Percentiles rank a stretch among this genome's conserved stretches.
These are phyloP conservation scores for Neurospora sp. DNA, from an alignment of 495 filamentous ascomycete species.

Conservation along the genomic window DNA sequence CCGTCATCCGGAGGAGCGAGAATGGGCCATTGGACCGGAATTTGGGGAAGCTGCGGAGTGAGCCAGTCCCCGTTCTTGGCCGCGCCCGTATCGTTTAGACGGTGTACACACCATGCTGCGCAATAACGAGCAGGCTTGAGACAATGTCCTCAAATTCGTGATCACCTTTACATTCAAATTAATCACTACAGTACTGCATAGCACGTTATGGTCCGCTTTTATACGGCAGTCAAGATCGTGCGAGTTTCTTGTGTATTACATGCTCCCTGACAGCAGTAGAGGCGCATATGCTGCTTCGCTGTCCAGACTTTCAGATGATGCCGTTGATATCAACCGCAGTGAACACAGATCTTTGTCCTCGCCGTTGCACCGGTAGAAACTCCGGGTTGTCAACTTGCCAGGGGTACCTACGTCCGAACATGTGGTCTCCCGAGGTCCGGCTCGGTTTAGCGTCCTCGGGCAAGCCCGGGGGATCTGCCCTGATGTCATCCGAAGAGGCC, in stretches of 20 bases:
- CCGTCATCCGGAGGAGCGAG: not conserved
- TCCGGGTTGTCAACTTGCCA: not conserved
- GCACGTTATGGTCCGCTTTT: not conserved
- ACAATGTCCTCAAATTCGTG: not conserved
- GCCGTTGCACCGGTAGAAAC: not conserved
- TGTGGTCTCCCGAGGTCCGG: slow-evolving; percentile 19
- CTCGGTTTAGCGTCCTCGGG: slow-evolving; percentile 13
- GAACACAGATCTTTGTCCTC: not conserved
- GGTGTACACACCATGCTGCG: not conserved
- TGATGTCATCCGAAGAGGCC: slow-evolving; percentile 4
- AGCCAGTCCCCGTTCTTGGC: not conserved
- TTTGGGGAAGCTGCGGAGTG: not conserved
- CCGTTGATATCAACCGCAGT: not conserved
- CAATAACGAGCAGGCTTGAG: not conserved
- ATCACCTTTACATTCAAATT: not conserved
- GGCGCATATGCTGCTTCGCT: not conserved
- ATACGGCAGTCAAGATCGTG: not conserved
- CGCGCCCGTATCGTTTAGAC: not conserved
- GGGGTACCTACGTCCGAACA: slow-evolving; percentile 4
- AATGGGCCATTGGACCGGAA: not conserved
- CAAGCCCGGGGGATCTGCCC: slow-evolving; percentile 10
- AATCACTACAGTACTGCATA: not conserved
- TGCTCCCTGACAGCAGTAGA: not conserved
- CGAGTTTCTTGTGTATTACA: not conserved
- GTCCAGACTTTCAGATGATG: not conserved